Evolutionary conservation across 306 rosid genomes (phyloP).

Genomic region (Luffa acutangula): DNA sequence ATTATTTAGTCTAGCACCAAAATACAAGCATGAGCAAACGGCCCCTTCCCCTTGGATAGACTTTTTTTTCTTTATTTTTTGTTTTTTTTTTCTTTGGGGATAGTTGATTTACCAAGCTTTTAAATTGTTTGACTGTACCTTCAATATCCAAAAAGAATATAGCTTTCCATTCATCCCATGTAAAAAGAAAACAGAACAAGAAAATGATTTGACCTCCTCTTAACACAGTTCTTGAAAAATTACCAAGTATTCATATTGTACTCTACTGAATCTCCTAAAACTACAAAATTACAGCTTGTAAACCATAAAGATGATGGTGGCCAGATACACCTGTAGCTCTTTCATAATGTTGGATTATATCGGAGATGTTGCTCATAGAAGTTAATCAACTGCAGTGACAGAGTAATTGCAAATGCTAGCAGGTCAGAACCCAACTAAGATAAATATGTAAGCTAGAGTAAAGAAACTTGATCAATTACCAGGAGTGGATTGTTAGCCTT

Average conservation of each 20-base stretch:
- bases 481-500: constrained; percentile 63
- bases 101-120: not conserved
- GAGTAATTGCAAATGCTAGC: not conserved
- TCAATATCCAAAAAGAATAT: not conserved
- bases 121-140: not conserved
- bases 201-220: not conserved
- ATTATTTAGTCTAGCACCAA: not conserved
- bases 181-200: not conserved
- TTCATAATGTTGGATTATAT: constrained; percentile 41
- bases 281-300: constrained; percentile 6
- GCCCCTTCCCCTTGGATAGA: not conserved
- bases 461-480: constrained; percentile 35
- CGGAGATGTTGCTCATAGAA: constrained; percentile 89
- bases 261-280: not conserved
- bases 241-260: not conserved
- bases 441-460: not conserved
- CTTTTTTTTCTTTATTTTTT: no score
- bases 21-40: not conserved
- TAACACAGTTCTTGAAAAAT: not conserved
- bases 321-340: not conserved
- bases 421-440: not conserved
- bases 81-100: not conserved
- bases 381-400: constrained; percentile 51
- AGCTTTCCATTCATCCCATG: not conserved
- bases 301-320: not conserved